Evolutionary conservation across 768 basidiomycete genomes (phyloP), one percentile per base, ranked within the genome.

Genomic region (Boletellus sp.): DNA sequence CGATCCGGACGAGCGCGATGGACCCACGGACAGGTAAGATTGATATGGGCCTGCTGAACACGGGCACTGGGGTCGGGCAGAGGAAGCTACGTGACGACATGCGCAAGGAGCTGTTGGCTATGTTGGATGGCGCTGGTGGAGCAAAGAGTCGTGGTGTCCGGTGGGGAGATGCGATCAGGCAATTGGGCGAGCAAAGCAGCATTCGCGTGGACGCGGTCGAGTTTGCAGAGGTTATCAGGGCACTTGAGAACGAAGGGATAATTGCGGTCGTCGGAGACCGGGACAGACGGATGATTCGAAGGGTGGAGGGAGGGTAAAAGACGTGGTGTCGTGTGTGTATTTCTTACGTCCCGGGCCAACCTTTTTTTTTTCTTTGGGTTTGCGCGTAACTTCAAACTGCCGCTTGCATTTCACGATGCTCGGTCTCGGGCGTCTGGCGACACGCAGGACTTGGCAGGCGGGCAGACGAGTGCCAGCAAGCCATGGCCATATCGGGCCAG

Each of bases 21-120:
- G 94, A 98, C 68, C 95, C 95, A 10, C 78, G 90, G 20, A 97
- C 94, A 12, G 95, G 95, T 46, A 93, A 94, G 78, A 95, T 97
- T 63, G 94, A 98, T 67, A 90, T 97, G 82, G 90, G 94, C 47
- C 68, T 99, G 63, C 78, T 99, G 58, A 94, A 93, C 65, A 94
- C 93, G 3, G 96, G 96, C 2, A 91, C 93, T 3, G 92, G 90
- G 2, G 76, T 82, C 45, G 88, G 93, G 22, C 89, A 94, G 71
- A 76, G 93, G 57, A 85, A 84, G 66, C 62, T 95, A 69, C 78
- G 84, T 39, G 90, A 88, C n/a, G 94, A 96, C 68, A 85, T 98
- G 78, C 82, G 87, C 58, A 83, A 78, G 61, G 96, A 91, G 62
- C 70, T 97, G 12, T 61, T 92, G 58, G 72, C 65, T 22, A 70